Percentiles rank a stretch among this genome's conserved stretches.
phyloP scores from a whole-genome alignment of 164 flowering plant species.

The Nymphaea colorata region DNA sequence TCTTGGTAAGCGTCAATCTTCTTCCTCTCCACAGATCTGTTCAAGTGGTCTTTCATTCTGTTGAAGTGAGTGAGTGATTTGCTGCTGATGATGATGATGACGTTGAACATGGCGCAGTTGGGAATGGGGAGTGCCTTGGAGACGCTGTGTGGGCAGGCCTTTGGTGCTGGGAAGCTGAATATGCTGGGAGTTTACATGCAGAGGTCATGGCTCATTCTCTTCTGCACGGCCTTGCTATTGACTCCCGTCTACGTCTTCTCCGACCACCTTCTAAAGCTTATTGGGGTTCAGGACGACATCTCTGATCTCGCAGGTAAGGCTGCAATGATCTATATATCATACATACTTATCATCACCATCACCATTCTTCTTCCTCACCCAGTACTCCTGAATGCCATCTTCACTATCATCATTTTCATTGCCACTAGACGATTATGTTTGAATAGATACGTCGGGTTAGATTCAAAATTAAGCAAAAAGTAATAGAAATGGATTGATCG shows the following conservation, averaged over 20 bases:
- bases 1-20: constrained; percentile 13
- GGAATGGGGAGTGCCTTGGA: constrained; percentile 11
- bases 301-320: constrained; percentile 3
- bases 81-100: background rate
- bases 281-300: constrained; percentile 1
- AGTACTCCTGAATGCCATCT: too few relatives aligned
- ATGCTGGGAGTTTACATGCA: constrained; percentile 10
- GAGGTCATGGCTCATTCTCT: constrained; percentile 5
- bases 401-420: too few relatives aligned
- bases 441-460: too few relatives aligned
- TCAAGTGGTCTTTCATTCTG: too few relatives aligned
- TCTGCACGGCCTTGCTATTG: background rate
- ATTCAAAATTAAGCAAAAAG: too few relatives aligned
- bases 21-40: too few relatives aligned
- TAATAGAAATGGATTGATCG: too few relatives aligned
- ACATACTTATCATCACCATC: too few relatives aligned
- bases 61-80: too few relatives aligned
- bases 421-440: too few relatives aligned
- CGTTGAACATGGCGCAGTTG: background rate
- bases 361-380: too few relatives aligned
- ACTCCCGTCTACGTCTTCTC: constrained; percentile 1
- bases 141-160: constrained; percentile 10
- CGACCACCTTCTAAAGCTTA: constrained; percentile 2
- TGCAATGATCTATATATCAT: too few relatives aligned
- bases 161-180: constrained; percentile 5